Conservation (phyloP, 805 yeast genomes). For the Tetrapisispora fleetii region DNA sequence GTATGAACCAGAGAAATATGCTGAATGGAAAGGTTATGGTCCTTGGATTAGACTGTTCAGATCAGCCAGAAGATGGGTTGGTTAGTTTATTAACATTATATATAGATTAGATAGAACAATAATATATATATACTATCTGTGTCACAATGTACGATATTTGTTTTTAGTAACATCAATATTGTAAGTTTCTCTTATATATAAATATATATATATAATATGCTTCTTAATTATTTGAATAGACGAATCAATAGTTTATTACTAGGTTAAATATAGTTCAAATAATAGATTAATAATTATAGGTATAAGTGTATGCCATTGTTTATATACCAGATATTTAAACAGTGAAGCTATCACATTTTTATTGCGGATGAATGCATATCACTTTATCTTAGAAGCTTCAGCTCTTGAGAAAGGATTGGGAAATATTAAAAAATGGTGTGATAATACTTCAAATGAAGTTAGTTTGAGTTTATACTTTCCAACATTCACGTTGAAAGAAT, state of each 20-base stretch:
- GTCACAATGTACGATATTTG: too few species aligned
- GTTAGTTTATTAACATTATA: conserved; percentile 15
- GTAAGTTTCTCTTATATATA: background rate
- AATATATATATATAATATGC: background rate
- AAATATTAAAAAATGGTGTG: conserved; percentile 53
- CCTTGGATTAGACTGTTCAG: conserved; percentile 94
- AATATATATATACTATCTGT: too few species aligned
- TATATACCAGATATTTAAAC: too few species aligned
- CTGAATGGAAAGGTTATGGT: conserved; percentile 71
- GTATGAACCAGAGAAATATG: conserved; percentile 58
- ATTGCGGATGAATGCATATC: conserved; percentile 12
- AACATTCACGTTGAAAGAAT: conserved; percentile 43
- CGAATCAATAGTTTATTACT: background rate
- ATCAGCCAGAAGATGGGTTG: conserved; percentile 92
- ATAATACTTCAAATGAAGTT: conserved; percentile 19
- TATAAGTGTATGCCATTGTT: background rate
- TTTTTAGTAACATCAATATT: too few species aligned
- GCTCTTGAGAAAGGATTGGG: conserved; percentile 63
- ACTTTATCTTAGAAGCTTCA: conserved; percentile 55
- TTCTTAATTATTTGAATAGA: background rate
- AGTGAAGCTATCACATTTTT: background rate
- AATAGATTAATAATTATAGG: too few species aligned
- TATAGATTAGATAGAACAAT: background rate
- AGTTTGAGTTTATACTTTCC: conserved; percentile 41
- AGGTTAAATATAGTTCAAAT: too few species aligned